Evolutionary conservation across 1,139 yeast species (phyloP).

Genomic region (Scheffersomyces stambukii): DNA sequence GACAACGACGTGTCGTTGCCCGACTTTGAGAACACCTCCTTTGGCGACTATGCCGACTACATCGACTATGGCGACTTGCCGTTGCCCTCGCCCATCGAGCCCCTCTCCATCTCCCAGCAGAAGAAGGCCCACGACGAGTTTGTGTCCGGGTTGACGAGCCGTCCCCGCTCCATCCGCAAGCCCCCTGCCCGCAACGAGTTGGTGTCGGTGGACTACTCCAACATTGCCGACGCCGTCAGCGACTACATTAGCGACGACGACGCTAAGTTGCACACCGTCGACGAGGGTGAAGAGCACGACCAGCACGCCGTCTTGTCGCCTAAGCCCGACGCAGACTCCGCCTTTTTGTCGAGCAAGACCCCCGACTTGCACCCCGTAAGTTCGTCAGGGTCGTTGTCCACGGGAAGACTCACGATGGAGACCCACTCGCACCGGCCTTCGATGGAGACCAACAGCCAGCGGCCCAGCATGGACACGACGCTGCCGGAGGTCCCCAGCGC

Average conservation of each 20-base stretch:
- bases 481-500: neutral
- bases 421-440: too few relatives aligned
- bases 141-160: conserved; percentile 24
- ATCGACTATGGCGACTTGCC: conserved; percentile 12
- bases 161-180: conserved; percentile 32
- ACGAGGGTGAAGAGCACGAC: conserved; percentile 11
- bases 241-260: conserved; percentile 11
- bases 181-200: conserved; percentile 21
- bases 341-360: too few relatives aligned
- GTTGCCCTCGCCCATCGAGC: conserved; percentile 27
- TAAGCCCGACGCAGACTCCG: too few relatives aligned
- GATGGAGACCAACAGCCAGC: neutral
- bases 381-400: conserved; percentile 38
- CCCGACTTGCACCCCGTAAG: conserved; percentile 22
- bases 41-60: conserved; percentile 8
- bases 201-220: conserved; percentile 7
- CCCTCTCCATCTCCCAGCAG: conserved; percentile 14
- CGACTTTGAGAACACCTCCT: conserved; percentile 4
- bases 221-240: conserved; percentile 13
- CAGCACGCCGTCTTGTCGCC: too few relatives aligned
- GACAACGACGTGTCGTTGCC: conserved; percentile 16
- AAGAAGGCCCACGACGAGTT: conserved; percentile 25
- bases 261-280: conserved; percentile 1
- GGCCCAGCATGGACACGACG: neutral
- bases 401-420: conserved; percentile 30